These are phyloP conservation scores for Penicillium maclennaniae DNA, from an alignment of 495 filamentous ascomycete genomes.

Conservation along the genomic window DNA sequence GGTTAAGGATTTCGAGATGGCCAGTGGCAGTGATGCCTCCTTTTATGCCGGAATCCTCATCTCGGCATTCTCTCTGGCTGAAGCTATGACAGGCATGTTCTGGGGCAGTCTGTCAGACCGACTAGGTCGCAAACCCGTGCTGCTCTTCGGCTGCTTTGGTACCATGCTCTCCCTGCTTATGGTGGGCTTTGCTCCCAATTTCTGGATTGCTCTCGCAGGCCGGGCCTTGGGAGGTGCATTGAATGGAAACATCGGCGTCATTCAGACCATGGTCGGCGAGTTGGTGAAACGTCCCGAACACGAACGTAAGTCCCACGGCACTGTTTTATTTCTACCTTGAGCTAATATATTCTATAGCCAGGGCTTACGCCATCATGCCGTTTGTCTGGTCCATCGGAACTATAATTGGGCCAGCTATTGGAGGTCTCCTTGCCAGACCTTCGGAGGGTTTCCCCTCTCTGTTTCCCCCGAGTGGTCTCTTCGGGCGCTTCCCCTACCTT, in stretches of 20 bases:
- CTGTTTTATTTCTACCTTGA: neutral
- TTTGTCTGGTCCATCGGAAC: constrained; percentile 87
- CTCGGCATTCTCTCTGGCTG: constrained; percentile 76
- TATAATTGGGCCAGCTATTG: constrained; percentile 74
- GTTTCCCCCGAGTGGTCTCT: constrained; percentile 60
- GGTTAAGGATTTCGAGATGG: constrained; percentile 69
- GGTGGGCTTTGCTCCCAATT: constrained; percentile 77
- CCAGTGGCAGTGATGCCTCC: constrained; percentile 64
- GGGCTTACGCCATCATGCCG: constrained; percentile 79
- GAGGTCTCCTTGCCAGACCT: constrained; percentile 73
- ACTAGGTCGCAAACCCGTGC: constrained; percentile 78
- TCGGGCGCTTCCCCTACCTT: constrained; percentile 76
- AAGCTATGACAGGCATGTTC: constrained; percentile 76
- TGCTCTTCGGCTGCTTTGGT: constrained; percentile 74
- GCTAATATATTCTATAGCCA: constrained; percentile 44
- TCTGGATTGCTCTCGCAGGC: constrained; percentile 72
- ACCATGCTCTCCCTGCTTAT: constrained; percentile 75
- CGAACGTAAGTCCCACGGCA: constrained; percentile 59
- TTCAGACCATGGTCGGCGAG: constrained; percentile 91
- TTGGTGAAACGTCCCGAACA: constrained; percentile 73
- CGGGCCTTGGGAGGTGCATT: constrained; percentile 73
- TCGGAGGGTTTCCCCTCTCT: constrained; percentile 61
- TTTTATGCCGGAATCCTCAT: constrained; percentile 84
- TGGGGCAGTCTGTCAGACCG: constrained; percentile 82
- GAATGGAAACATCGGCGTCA: constrained; percentile 85